Evolutionary conservation across 805 yeast genomes (phyloP).

Genomic region (Ogataea sp.): DNA sequence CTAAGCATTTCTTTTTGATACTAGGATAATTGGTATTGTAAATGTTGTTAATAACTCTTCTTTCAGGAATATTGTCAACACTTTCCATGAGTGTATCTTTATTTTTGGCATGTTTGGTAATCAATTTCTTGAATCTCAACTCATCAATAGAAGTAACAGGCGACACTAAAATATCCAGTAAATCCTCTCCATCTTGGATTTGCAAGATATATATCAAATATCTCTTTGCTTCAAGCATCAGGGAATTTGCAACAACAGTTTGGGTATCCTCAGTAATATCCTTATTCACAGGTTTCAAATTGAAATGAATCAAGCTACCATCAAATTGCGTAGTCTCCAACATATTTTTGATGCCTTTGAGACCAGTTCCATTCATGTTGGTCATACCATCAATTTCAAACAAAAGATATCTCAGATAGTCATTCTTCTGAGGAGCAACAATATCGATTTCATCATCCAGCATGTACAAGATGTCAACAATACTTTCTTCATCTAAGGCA

Average conservation of each 20-base stretch:
- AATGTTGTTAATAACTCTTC: constrained; percentile 32
- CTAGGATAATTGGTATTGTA: constrained; percentile 50
- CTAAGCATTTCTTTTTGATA: constrained; percentile 68
- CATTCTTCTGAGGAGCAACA: constrained; percentile 38
- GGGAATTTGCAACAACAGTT: constrained; percentile 43
- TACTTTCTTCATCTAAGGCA: constrained; percentile 35
- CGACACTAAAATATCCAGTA: constrained; percentile 41
- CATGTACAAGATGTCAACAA: constrained; percentile 35
- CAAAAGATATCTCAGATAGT: constrained; percentile 27
- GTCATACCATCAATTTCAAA: constrained; percentile 14
- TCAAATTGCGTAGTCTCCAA: constrained; percentile 1
- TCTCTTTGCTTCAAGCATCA: constrained; percentile 72
- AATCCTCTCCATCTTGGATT: constrained; percentile 71
- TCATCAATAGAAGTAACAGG: constrained; percentile 70
- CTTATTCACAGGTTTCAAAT: constrained; percentile 16
- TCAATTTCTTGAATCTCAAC: constrained; percentile 44
- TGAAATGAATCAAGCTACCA: constrained; percentile 1
- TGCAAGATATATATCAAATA: constrained; percentile 76
- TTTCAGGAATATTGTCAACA: constrained; percentile 22
- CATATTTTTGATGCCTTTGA: constrained; percentile 10
- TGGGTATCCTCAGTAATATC: constrained; percentile 30
- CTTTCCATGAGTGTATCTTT: constrained; percentile 9
- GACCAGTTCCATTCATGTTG: neutral
- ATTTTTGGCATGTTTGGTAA: constrained; percentile 36
- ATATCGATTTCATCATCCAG: constrained; percentile 33